These are phyloP conservation scores for Penicillium aurantiogriseum DNA, from an alignment of 2,329 filamentous ascomycete species.

Conservation along the genomic window DNA sequence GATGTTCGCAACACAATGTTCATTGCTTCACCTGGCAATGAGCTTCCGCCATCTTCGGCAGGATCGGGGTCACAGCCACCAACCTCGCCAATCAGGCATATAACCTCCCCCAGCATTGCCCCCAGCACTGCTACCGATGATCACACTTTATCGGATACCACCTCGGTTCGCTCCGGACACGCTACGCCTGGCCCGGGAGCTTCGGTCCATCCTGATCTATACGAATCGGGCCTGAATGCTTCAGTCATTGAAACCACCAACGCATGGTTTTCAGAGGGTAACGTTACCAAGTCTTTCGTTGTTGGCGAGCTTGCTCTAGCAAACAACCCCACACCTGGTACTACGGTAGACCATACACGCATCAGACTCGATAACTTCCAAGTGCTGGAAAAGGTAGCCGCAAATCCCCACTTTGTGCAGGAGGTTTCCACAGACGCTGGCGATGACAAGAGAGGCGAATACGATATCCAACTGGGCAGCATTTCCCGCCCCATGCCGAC, in stretches of 20 bases:
- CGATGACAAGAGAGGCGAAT: slow-evolving; percentile 68
- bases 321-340: slow-evolving; percentile 57
- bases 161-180: slow-evolving; percentile 85
- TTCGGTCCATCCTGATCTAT: slow-evolving; percentile 78
- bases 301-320: slow-evolving; percentile 86
- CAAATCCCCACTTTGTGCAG: slow-evolving; percentile 86
- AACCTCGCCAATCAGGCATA: slow-evolving; percentile 40
- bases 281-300: slow-evolving; percentile 68
- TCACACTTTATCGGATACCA: slow-evolving; percentile 75
- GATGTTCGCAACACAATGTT: slow-evolving; percentile 92
- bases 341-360: slow-evolving; percentile 53
- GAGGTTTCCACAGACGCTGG: slow-evolving; percentile 52
- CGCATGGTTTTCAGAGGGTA: slow-evolving; percentile 74
- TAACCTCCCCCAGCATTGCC: slow-evolving; percentile 50
- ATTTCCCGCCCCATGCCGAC: slow-evolving; percentile 64
- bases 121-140: slow-evolving; percentile 54
- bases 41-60: slow-evolving; percentile 30
- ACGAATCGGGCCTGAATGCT: slow-evolving; percentile 74
- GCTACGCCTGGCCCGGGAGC: slow-evolving; percentile 68
- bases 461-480: slow-evolving; percentile 69
- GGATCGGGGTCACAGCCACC: slow-evolving; percentile 29
- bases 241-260: slow-evolving; percentile 93
- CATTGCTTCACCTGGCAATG: slow-evolving; percentile 55
- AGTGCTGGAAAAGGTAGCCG: slow-evolving; percentile 85
- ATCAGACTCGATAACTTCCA: slow-evolving; percentile 86